These are phyloP conservation scores for Annulohypoxylon moriforme DNA, from an alignment of 495 filamentous ascomycete species.

Conservation along the genomic window DNA sequence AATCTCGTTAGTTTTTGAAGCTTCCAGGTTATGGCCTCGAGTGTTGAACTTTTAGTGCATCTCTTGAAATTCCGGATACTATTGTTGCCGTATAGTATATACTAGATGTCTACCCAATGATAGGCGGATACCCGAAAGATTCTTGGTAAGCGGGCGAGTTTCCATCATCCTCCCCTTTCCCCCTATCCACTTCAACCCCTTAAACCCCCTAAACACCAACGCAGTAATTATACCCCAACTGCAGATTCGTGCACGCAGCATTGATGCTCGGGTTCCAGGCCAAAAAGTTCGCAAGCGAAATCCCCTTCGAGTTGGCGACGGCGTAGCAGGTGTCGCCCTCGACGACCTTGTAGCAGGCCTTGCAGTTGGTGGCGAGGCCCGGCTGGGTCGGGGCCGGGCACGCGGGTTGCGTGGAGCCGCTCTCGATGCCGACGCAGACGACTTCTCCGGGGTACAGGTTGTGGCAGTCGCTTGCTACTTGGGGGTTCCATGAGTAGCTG, in stretches of 20 bases:
- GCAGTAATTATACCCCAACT: constrained; percentile 53
- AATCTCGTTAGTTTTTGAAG: too few species aligned
- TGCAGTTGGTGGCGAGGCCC: constrained; percentile 34
- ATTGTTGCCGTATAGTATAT: too few species aligned
- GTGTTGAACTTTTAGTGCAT: too few species aligned
- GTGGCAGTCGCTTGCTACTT: constrained; percentile 36
- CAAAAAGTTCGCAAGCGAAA: constrained; percentile 33
- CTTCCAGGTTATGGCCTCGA: too few species aligned
- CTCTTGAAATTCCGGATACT: too few species aligned
- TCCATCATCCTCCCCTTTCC: too few species aligned
- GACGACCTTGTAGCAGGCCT: constrained; percentile 40
- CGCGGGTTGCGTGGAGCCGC: background rate
- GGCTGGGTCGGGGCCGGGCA: constrained; percentile 29
- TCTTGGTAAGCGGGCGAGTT: too few species aligned
- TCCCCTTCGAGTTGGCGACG: constrained; percentile 5
- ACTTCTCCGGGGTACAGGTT: constrained; percentile 39
- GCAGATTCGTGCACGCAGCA: constrained; percentile 49
- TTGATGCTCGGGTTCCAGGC: constrained; percentile 47
- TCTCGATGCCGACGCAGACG: constrained; percentile 36
- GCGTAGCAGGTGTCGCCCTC: constrained; percentile 36
- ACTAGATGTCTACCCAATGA: too few species aligned
- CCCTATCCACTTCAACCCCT: too few species aligned
- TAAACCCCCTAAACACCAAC: constrained; percentile 36
- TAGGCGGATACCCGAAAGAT: too few species aligned
- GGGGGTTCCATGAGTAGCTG: constrained; percentile 47